These are phyloP conservation scores for Ogataea ramenticola DNA, from an alignment of 805 yeast species.

Conservation along the genomic window DNA sequence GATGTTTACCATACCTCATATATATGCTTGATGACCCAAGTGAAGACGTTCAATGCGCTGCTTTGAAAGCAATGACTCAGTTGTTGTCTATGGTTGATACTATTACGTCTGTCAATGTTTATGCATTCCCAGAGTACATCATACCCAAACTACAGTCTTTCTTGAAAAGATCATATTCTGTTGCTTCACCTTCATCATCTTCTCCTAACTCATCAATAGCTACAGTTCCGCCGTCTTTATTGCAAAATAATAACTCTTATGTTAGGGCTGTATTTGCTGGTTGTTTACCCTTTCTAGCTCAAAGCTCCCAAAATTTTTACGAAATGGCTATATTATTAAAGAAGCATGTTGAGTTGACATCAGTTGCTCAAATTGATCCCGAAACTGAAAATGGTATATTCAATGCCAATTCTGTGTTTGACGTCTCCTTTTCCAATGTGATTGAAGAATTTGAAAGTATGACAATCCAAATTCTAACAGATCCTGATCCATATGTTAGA, in stretches of 20 bases:
- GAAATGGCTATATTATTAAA: slow-evolving; percentile 50
- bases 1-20: slow-evolving; percentile 76
- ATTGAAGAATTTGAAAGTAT: slow-evolving; percentile 57
- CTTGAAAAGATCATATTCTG: slow-evolving; percentile 28
- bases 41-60: slow-evolving; percentile 57
- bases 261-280: slow-evolving; percentile 65
- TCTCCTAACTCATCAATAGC: not conserved
- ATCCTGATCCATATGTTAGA: slow-evolving; percentile 56
- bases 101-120: slow-evolving; percentile 67
- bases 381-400: slow-evolving; percentile 35
- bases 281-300: slow-evolving; percentile 67
- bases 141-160: slow-evolving; percentile 58
- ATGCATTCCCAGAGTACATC: slow-evolving; percentile 75
- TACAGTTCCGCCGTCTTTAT: not conserved
- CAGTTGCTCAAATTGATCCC: slow-evolving; percentile 29
- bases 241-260: slow-evolving; percentile 20
- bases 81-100: slow-evolving; percentile 54
- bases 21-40: slow-evolving; percentile 64
- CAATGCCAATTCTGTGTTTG: slow-evolving; percentile 25
- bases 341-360: slow-evolving; percentile 15
- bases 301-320: slow-evolving; percentile 54
- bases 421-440: slow-evolving; percentile 35
- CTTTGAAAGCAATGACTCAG: slow-evolving; percentile 61
- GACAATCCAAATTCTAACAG: slow-evolving; percentile 61
- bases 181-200: slow-evolving; percentile 15